A percentile compares a stretch with the other conserved stretches of the same genome.
phyloP scores from a whole-genome alignment of 805 yeast genomes.

The Wickerhamiella lipophila region DNA sequence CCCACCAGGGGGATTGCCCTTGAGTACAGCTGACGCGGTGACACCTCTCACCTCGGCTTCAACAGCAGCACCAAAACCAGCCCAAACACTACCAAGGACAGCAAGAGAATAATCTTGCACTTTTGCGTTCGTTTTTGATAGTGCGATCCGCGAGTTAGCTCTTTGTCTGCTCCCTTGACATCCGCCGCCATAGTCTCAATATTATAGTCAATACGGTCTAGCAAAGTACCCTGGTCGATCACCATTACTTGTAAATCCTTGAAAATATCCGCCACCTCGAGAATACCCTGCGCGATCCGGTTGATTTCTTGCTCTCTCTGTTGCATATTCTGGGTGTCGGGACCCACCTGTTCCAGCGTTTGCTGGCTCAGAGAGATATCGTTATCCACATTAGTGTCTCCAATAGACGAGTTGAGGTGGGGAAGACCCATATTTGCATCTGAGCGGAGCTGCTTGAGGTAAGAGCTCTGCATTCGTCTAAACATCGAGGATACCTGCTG shows the following conservation, averaged over 20 bases:
- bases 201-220: constrained; percentile 90
- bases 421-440: constrained; percentile 37
- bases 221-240: constrained; percentile 87
- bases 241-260: constrained; percentile 84
- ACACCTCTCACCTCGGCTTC: constrained; percentile 30
- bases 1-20: no score
- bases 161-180: constrained; percentile 63
- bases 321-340: constrained; percentile 25
- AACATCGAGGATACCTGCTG: constrained; percentile 69
- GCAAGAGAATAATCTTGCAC: constrained; percentile 70
- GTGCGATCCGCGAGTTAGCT: constrained; percentile 58
- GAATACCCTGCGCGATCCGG: constrained; percentile 82
- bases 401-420: constrained; percentile 25
- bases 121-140: constrained; percentile 85
- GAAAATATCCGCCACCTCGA: constrained; percentile 86
- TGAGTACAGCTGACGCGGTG: not conserved
- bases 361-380: constrained; percentile 27
- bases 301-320: constrained; percentile 84
- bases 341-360: constrained; percentile 26
- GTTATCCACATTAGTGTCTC: constrained; percentile 25
- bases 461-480: constrained; percentile 77
- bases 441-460: constrained; percentile 68
- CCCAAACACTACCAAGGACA: constrained; percentile 58
- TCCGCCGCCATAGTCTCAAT: constrained; percentile 66
- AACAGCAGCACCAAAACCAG: constrained; percentile 57